These are phyloP conservation scores for Coemansia sp. DNA, from an alignment of 192 early-diverging fungal species.

Conservation along the genomic window DNA sequence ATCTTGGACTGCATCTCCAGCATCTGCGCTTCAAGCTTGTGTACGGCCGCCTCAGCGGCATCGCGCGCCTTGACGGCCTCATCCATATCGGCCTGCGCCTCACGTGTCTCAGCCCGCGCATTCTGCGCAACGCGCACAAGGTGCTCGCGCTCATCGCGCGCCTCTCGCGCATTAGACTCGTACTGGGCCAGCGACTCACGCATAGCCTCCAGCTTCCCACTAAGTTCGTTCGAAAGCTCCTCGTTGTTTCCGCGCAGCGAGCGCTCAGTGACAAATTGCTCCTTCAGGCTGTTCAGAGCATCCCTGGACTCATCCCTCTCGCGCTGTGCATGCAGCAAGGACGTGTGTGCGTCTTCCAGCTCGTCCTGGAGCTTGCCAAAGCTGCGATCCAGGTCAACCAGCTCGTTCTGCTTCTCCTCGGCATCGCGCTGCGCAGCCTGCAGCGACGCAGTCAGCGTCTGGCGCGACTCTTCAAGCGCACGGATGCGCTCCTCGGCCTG, in stretches of 20 bases:
- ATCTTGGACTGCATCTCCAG: slow-evolving; percentile 71
- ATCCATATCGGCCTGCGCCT: slow-evolving; percentile 65
- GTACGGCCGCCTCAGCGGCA: slow-evolving; percentile 63
- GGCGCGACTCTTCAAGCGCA: slow-evolving; percentile 77
- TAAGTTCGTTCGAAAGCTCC: slow-evolving; percentile 41
- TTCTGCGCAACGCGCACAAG: slow-evolving; percentile 73
- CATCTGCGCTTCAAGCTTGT: slow-evolving; percentile 66
- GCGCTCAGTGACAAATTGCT: slow-evolving; percentile 40
- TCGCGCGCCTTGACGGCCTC: slow-evolving; percentile 64
- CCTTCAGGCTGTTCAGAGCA: slow-evolving; percentile 26
- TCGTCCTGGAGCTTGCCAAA: slow-evolving; percentile 51
- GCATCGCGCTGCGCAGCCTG: slow-evolving; percentile 72
- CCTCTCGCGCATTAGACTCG: slow-evolving; percentile 60
- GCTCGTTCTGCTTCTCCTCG: slow-evolving; percentile 74
- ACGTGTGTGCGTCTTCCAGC: slow-evolving; percentile 32
- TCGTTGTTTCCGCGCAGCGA: slow-evolving; percentile 46
- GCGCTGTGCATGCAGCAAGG: slow-evolving; percentile 39
- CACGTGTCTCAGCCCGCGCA: slow-evolving; percentile 63
- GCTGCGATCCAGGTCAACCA: slow-evolving; percentile 54
- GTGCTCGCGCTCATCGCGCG: slow-evolving; percentile 67
- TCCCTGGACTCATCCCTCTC: slow-evolving; percentile 48
- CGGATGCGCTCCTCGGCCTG: slow-evolving; percentile 75
- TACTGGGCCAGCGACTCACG: slow-evolving; percentile 57
- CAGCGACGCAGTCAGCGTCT: slow-evolving; percentile 75
- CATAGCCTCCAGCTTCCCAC: slow-evolving; percentile 40